Base-by-base conservation (phyloP, 163 green algal genomes). In the Volvox carteri region DNA sequence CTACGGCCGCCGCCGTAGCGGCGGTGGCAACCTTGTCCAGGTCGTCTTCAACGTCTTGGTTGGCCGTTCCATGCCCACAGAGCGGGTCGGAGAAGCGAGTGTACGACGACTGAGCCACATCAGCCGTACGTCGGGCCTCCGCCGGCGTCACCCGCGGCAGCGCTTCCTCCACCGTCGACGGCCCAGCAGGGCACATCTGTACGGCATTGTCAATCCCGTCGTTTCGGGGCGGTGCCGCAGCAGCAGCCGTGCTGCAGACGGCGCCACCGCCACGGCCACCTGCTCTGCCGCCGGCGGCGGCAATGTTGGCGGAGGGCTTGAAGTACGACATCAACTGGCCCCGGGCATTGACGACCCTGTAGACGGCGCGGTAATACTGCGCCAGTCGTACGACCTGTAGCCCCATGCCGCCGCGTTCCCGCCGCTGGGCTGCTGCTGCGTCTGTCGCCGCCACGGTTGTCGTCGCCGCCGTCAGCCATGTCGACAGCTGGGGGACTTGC, bases 321-420 rank as follows among this genome's bases (percentile, higher is more conserved):
- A 78, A 78, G 18, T 78, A 79, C 30, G 80, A 54, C 65, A 79
- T 76, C 2, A 87, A 25, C 35, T 87, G 80, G 8, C 44, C 80
- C 9, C 12, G n/a, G 23, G 7, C 12, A 12, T 68, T 87, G 30
- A 87, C 46, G 41, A 79, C 33, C 46, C 78, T 87, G 65, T 79
- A 87, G 42, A 46, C 80, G 6, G 65, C 62, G 7, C 65, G 65
- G 44, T 87, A 87, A 46, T 87, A 87, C 80, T 87, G 44, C 30
- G 46, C 62, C 80, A 87, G 72, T 42, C 80, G 62, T 41, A 87
- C 80, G 23, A 87, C 80, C 46, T 87, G 80, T 19, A 86, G 37
- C 1, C 28, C 50, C 21, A n/a, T 19, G 52, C 9, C 21, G 21
- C 44, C 25, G 73, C 46, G 7, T 48, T 28, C 42, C 50, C 21